These are phyloP conservation scores for Botrytis tulipae DNA, from an alignment of 2,329 filamentous ascomycete genomes.

Conservation along the genomic window DNA sequence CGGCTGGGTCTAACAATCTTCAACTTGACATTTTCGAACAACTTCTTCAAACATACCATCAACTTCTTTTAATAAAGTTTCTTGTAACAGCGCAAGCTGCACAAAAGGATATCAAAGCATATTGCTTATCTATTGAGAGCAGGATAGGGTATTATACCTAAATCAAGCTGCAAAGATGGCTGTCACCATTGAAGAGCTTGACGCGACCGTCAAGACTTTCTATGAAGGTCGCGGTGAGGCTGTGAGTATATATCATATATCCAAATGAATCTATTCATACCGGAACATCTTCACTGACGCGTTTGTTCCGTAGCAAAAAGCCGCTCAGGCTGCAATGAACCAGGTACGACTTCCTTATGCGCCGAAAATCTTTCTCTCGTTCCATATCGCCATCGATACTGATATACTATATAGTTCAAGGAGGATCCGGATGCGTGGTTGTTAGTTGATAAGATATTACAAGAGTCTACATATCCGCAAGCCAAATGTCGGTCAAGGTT, in stretches of 20 bases:
- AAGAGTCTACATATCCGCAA: constrained; percentile 88
- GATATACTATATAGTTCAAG: constrained; percentile 70
- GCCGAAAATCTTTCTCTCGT: constrained; percentile 22
- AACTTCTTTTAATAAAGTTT: constrained; percentile 24
- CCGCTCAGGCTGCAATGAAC: constrained; percentile 88
- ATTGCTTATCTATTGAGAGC: constrained; percentile 27
- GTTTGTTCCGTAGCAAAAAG: constrained; percentile 74
- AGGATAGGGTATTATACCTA: constrained; percentile 30
- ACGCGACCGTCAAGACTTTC: constrained; percentile 93
- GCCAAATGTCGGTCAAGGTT: constrained; percentile 76
- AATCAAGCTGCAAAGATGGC: constrained; percentile 52
- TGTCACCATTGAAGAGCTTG: constrained; percentile 86
- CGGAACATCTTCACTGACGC: constrained; percentile 40
- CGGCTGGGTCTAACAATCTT: constrained; percentile 26
- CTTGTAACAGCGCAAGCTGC: constrained; percentile 34
- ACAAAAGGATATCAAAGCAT: constrained; percentile 25
- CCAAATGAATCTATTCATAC: constrained; percentile 9
- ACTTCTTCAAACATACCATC: constrained; percentile 26
- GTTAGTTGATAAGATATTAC: constrained; percentile 93
- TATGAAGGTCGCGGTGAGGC: constrained; percentile 95
- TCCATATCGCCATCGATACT: constrained; percentile 25
- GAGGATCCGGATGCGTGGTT: constrained; percentile 98
- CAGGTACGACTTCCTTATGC: constrained; percentile 60
- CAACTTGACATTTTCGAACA: constrained; percentile 25
- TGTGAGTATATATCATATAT: constrained; percentile 53